phyloP scores from a whole-genome alignment of 2,329 filamentous ascomycete species.

The Neofusicoccum sp. region DNA sequence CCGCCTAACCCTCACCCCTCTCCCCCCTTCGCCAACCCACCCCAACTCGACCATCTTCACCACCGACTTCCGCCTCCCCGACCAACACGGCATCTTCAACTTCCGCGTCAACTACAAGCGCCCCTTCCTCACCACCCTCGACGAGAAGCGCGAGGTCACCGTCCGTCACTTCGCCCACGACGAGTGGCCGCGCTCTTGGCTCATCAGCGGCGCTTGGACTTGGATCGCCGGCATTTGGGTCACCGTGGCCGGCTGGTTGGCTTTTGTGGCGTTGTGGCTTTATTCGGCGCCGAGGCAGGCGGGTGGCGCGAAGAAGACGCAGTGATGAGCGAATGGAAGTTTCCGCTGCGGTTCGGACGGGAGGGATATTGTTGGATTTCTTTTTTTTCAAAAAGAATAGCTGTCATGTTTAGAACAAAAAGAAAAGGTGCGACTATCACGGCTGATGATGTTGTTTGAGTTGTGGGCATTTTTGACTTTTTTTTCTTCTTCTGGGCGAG shows the following conservation, averaged over 20 bases:
- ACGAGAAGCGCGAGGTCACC: constrained; percentile 93
- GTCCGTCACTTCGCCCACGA: constrained; percentile 97
- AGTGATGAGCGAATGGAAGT: not conserved
- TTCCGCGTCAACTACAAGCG: constrained; percentile 98
- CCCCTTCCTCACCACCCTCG: constrained; percentile 83
- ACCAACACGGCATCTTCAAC: constrained; percentile 99
- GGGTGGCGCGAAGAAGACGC: constrained; percentile 48
- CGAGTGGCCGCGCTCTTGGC: constrained; percentile 90
- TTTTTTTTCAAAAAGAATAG: not conserved
- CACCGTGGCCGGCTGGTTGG: constrained; percentile 81
- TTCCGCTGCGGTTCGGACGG: not conserved
- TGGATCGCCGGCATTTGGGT: constrained; percentile 89
- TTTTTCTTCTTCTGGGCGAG: not conserved
- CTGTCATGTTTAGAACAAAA: not conserved
- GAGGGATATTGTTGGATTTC: not conserved
- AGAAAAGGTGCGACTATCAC: not conserved
- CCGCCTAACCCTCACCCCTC: constrained; percentile 71
- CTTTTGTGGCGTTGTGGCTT: constrained; percentile 86
- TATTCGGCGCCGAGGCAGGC: constrained; percentile 67
- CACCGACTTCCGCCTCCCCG: constrained; percentile 78
- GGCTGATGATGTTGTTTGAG: not conserved
- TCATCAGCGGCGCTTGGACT: constrained; percentile 88
- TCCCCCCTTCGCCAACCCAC: constrained; percentile 51
- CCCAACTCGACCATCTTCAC: constrained; percentile 73
- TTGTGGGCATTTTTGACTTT: not conserved